phyloP scores from a whole-genome alignment of 148 eudicot species.

The Camellia lanceoleosa region DNA sequence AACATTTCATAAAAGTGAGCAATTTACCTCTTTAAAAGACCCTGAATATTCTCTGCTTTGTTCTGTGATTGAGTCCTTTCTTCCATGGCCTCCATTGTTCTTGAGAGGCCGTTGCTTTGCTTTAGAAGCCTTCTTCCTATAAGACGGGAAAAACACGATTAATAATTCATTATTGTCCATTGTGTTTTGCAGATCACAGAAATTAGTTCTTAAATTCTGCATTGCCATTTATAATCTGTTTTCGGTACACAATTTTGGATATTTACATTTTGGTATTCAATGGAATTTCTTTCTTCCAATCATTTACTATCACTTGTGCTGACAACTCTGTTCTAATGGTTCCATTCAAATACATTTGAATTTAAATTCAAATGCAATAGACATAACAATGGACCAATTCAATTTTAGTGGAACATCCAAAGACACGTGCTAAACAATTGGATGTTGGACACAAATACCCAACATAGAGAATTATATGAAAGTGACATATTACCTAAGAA shows the following conservation, averaged over 20 bases:
- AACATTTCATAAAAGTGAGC: not conserved
- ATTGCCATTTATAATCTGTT: not conserved
- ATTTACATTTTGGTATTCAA: not conserved
- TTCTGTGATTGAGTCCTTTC: slow-evolving; percentile 29
- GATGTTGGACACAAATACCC: no score
- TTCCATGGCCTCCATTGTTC: slow-evolving; percentile 23
- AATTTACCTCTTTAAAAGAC: slow-evolving; percentile 25
- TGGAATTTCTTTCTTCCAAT: slow-evolving; percentile 1
- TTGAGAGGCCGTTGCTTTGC: slow-evolving; percentile 18
- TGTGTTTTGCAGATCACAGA: no score
- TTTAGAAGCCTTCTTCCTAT: slow-evolving; percentile 15
- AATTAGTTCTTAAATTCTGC: not conserved
- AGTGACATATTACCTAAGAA: no score
- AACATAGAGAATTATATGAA: no score
- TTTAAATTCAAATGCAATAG: not conserved
- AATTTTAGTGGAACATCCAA: no score
- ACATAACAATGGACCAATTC: not conserved
- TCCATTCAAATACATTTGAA: not conserved
- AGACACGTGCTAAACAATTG: no score
- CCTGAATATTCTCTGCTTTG: not conserved
- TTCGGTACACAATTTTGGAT: no score
- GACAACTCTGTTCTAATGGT: not conserved
- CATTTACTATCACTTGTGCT: not conserved
- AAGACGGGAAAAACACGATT: not conserved
- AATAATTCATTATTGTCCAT: not conserved